Base-by-base conservation (phyloP, 495 filamentous ascomycete species). In the Penicillium samsonianum region DNA sequence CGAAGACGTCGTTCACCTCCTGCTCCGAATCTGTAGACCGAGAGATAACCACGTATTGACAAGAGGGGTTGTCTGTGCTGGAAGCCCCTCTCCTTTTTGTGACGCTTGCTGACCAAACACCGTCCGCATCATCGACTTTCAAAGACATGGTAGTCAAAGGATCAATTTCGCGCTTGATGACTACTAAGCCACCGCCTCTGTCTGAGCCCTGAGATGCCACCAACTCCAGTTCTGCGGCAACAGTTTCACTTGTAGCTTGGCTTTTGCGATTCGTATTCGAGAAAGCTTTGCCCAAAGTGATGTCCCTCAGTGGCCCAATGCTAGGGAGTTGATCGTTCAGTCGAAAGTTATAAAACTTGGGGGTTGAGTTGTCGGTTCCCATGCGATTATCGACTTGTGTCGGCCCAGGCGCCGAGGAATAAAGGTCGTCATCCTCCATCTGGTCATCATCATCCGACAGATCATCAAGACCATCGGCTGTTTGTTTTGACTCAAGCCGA, bases 251-350 rank as follows among this genome's bases (percentile, higher is more conserved):
- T 4, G 64, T 67, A 53, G 49, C 7, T 9, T 48, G 41, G 40
- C 45, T 41, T 33, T 58, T 44, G n/a, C 30, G 19, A 30, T 46
- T 16, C 6, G 33, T 38, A 47, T 23, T 22, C 16, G 63, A 49
- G 23, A 37, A 57, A 16, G 80, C 71, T 53, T 76, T 78, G 28
- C 89, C 87, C 43, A 90, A 73, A 3, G 87, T 82, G 47, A 92
- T 69, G 58, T 89, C 87, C 52, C 82, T 83, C 53, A 96, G 83
- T 16, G 92, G 90, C 0, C 85, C 94, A 50, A 92, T 80, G 66
- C 86, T 96, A 17, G 82, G 64, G 22, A 98, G 76, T 20, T 73
- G 75, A 71, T 98, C 95, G 61, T 93, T 85, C 26, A 94, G 69
- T 49, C 82, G 80, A 61, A 98, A 93, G 35, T 74, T 74, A 56